A percentile compares a stretch with the other conserved stretches of the same genome.
Conservation (phyloP, 2,329 filamentous ascomycete species). For the Claviceps sorghi region DNA sequence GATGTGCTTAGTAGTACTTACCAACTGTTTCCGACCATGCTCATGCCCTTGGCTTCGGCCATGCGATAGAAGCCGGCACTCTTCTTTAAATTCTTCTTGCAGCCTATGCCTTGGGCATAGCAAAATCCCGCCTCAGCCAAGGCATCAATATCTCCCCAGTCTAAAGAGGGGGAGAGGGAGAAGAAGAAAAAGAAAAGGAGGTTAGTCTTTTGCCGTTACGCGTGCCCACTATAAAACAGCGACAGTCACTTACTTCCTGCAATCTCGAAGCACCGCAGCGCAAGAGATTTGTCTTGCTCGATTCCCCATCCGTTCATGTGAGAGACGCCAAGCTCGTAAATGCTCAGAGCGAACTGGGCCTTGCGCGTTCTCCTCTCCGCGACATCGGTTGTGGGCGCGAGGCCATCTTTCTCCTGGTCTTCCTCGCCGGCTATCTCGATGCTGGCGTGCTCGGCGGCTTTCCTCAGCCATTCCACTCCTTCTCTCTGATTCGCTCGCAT, state of each 20-base stretch:
- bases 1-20: constrained; percentile 31
- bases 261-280: constrained; percentile 88
- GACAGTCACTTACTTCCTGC: constrained; percentile 52
- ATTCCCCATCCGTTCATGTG: constrained; percentile 99
- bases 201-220: not conserved
- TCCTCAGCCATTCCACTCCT: constrained; percentile 81
- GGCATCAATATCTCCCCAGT: constrained; percentile 91
- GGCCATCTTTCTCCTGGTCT: constrained; percentile 46
- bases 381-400: constrained; percentile 39
- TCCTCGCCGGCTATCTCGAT: constrained; percentile 75
- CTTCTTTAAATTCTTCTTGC: constrained; percentile 92
- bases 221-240: too few species aligned
- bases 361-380: constrained; percentile 68
- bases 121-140: constrained; percentile 91
- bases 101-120: constrained; percentile 84
- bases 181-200: not conserved
- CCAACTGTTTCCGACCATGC: constrained; percentile 98
- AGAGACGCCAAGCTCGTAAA: constrained; percentile 91
- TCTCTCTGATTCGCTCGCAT: constrained; percentile 87
- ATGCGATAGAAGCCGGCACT: constrained; percentile 80
- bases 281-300: constrained; percentile 76
- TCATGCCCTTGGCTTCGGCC: constrained; percentile 87
- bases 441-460: constrained; percentile 72
- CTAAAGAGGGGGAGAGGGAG: constrained; percentile 19
- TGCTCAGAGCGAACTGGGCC: constrained; percentile 85